Evolutionary conservation across 768 basidiomycete genomes (phyloP), one percentile per base, ranked within the genome.

Genomic region (Leccinum aurantiacum): DNA sequence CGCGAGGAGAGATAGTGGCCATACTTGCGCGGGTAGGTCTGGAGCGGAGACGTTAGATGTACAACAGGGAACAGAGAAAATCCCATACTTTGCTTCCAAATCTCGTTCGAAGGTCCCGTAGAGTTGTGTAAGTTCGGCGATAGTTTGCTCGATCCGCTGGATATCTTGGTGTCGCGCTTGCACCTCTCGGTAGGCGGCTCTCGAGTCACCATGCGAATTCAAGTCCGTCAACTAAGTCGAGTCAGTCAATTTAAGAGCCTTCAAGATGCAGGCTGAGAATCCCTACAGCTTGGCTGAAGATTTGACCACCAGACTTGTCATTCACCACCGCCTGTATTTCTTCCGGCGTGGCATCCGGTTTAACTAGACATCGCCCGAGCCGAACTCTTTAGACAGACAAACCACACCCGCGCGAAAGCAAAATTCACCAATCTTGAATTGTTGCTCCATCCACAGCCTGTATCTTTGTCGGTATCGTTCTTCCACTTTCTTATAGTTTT

Each of bases 141-240:
- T 78, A 10, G 95, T 98, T 76, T 84, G 84, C 75, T 98, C 96
- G 68, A 98, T 98, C 69, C 90, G 89, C 76, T 93, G 88, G 74
- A 99, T 92, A 66, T 99, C 95, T 73, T 90, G 91, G 70, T 98
- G 94, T 60, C 96, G 89, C 67, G 90, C 91, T 78, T 98, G 96
- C 15, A 98, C 95, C 72, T 99, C 96, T 54, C 88, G 86, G 75
- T 95, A 97, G 2, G 95, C 95, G 8, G 89, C 89, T 56, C 89
- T 82, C 50, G 95, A 92, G 69, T 90, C 89, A 56, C 89, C 94
- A 66, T 90, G 91, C n/a, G 91, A 89, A 74, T 89, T 92, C 51
- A 92, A 91, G 76, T 85, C 91, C 79, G 95, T 82, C 63, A 97
- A 80, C 91, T 95, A 65, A 46, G 46, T 19, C 24, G 6, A 56